Base-by-base conservation (phyloP, 805 yeast genomes). In the Metschnikowia gelsemii region DNA sequence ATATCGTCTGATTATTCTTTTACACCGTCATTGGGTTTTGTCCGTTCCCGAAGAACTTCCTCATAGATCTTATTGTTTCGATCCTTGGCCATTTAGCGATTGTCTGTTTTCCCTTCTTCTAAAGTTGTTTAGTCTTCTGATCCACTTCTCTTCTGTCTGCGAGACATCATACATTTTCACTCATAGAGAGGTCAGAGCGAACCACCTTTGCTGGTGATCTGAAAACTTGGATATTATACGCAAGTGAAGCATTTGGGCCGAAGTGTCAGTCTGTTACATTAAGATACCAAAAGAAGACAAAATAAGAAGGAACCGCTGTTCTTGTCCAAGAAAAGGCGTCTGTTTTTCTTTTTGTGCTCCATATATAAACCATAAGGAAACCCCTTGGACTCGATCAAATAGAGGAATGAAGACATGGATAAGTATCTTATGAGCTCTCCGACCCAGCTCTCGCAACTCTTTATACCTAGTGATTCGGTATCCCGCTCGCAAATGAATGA, bases 341-440 rank as follows among this genome's bases (percentile, higher is more conserved):
- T n/a, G n/a, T 14, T 23, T 18, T 8, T 13, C 38, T 13, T 22
- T 6, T 26, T 35, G 31, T 12, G 17, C 38, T 11, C 18, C n/a
- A n/a, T n/a, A n/a, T n/a, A n/a, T n/a, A n/a, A n/a, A n/a, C n/a
- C n/a, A n/a, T n/a, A n/a, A n/a, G n/a, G n/a, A n/a, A n/a, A n/a
- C n/a, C n/a, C n/a, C n/a, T n/a, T n/a, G n/a, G n/a, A n/a, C n/a
- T n/a, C n/a, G n/a, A n/a, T n/a, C n/a, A n/a, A n/a, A n/a, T n/a
- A n/a, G n/a, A n/a, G n/a, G n/a, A n/a, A 46, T 44, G 52, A 28
- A 32, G 47, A 37, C 45, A 66, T 66, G 72, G 72, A 66, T 35
- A 64, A 64, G 50, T 66, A 52, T 49, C 60, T 66, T 35, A 57
- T 66, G 62, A 65, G 70, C 52, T 63, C 69, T 27, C 72, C 72